Conservation (phyloP, 1,139 yeast species). For the Yamadazyma kanchanaburiensis region DNA sequence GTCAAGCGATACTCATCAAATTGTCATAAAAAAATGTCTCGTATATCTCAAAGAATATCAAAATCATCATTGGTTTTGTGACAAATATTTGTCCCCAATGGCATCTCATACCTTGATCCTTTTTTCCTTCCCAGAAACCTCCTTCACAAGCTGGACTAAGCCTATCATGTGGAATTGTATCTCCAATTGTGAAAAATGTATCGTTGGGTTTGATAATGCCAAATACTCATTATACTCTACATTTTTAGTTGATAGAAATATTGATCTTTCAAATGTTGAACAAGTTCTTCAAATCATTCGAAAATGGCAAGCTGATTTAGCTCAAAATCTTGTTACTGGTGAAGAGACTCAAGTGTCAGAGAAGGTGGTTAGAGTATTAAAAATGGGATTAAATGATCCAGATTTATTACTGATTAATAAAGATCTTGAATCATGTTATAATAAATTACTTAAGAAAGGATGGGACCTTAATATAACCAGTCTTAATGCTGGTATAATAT, state of each 20-base stretch:
- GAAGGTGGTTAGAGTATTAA: background rate
- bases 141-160: conserved; percentile 41
- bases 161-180: conserved; percentile 37
- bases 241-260: conserved; percentile 48
- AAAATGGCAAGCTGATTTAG: conserved; percentile 45
- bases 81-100: conserved; percentile 42
- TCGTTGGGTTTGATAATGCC: conserved; percentile 48
- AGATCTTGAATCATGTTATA: background rate
- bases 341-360: too few species aligned
- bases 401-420: conserved; percentile 7
- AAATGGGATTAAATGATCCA: conserved; percentile 33
- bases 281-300: conserved; percentile 49
- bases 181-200: conserved; percentile 49
- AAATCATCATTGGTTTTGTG: conserved; percentile 55
- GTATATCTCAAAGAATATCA: conserved; percentile 19
- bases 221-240: conserved; percentile 49
- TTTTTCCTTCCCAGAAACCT: conserved; percentile 54
- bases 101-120: conserved; percentile 54
- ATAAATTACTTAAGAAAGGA: background rate
- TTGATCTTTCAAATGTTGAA: conserved; percentile 46
- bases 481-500: background rate
- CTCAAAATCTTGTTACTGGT: conserved; percentile 4
- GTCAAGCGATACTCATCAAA: conserved; percentile 22
- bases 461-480: background rate
- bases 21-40: conserved; percentile 21